Evolutionary conservation across 2,329 filamentous ascomycete genomes (phyloP).

Genomic region (Chrysosphaeria jannelii): DNA sequence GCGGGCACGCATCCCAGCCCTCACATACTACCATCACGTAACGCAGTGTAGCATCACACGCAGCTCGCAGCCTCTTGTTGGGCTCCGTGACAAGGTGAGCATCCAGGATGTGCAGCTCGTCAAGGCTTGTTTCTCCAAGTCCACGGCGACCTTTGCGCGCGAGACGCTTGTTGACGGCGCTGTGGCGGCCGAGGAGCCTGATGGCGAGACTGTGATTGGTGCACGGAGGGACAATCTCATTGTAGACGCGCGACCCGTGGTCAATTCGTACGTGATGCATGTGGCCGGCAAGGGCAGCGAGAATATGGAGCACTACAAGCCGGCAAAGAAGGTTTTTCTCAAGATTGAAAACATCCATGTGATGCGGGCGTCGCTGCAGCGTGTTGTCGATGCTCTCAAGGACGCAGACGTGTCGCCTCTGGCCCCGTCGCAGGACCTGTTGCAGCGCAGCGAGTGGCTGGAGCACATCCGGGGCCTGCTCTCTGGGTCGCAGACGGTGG

Average conservation of each 20-base stretch:
- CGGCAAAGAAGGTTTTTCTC: conserved; percentile 69
- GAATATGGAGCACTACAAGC: conserved; percentile 92
- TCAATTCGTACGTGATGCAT: conserved; percentile 89
- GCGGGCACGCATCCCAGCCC: conserved; percentile 55
- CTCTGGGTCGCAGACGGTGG: conserved; percentile 59
- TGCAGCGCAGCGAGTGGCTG: conserved; percentile 69
- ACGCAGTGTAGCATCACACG: conserved; percentile 94
- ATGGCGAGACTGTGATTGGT: conserved; percentile 28
- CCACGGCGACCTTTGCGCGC: conserved; percentile 10
- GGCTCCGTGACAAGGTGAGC: conserved; percentile 62
- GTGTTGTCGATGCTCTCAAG: conserved; percentile 68
- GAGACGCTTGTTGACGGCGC: background rate
- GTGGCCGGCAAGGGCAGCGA: conserved; percentile 80
- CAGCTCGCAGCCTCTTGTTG: conserved; percentile 74
- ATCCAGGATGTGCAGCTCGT: conserved; percentile 89
- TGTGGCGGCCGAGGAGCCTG: conserved; percentile 21
- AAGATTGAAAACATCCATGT: conserved; percentile 97
- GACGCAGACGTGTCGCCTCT: conserved; percentile 69
- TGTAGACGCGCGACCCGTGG: conserved; percentile 74
- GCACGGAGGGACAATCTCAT: conserved; percentile 86
- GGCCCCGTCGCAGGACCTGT: conserved; percentile 49
- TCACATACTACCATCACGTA: conserved; percentile 84
- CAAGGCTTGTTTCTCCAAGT: conserved; percentile 68
- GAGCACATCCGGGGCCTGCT: conserved; percentile 66
- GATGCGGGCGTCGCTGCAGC: conserved; percentile 74